These are phyloP conservation scores for Crassisporium funariophilum DNA, from an alignment of 768 basidiomycete genomes.

Conservation along the genomic window DNA sequence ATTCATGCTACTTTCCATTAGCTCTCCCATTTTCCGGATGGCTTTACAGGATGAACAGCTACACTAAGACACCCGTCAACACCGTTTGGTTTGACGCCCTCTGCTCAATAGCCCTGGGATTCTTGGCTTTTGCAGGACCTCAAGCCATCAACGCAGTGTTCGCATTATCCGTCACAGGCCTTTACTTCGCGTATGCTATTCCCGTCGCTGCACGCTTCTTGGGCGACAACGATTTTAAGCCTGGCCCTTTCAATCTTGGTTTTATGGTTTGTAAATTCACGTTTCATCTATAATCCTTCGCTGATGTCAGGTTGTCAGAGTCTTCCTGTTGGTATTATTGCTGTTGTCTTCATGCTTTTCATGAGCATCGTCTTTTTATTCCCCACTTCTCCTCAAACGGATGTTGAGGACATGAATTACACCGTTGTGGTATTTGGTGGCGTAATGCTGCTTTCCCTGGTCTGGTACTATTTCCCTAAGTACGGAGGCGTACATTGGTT, in stretches of 20 bases:
- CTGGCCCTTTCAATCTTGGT: constrained; percentile 56
- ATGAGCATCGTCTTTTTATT: constrained; percentile 66
- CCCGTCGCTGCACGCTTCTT: constrained; percentile 54
- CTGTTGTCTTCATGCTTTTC: constrained; percentile 67
- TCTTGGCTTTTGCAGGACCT: constrained; percentile 57
- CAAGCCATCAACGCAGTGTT: constrained; percentile 61
- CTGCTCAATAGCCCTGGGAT: constrained; percentile 48
- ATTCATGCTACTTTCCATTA: too few species aligned
- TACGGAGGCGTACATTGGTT: constrained; percentile 78
- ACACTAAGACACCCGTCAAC: constrained; percentile 56
- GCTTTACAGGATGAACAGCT: constrained; percentile 52
- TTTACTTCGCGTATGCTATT: constrained; percentile 50
- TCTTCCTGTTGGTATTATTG: constrained; percentile 50
- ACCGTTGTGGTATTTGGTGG: constrained; percentile 67
- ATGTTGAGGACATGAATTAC: constrained; percentile 64
- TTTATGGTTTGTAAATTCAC: background rate
- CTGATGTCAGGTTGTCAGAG: constrained; percentile 39
- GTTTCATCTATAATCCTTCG: background rate
- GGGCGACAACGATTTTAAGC: constrained; percentile 45
- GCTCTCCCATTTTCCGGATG: constrained; percentile 57
- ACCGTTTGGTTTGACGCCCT: constrained; percentile 55
- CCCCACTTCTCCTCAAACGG: constrained; percentile 52
- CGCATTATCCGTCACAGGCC: constrained; percentile 40
- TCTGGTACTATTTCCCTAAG: constrained; percentile 69
- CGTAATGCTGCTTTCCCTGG: constrained; percentile 52